Evolutionary conservation across 1,284 basidiomycete genomes (phyloP).

Genomic region (Wolfiporia cocos): DNA sequence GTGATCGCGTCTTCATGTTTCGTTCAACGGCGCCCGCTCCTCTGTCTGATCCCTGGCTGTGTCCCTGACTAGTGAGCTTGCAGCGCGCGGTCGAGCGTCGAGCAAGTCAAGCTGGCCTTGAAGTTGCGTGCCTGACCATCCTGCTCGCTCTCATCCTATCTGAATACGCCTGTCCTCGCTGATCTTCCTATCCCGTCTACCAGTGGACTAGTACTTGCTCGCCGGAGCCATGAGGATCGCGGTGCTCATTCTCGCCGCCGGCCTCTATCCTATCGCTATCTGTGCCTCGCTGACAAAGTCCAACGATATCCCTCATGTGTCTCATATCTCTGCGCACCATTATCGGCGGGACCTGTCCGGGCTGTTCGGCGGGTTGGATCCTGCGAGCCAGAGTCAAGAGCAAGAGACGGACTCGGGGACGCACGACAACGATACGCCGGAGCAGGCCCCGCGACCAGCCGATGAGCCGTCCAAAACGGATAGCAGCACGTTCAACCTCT

Average conservation of each 20-base stretch:
- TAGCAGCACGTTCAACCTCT: constrained; percentile 1
- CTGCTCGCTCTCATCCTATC: too few species aligned
- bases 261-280: neutral
- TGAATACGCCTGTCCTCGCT: too few species aligned
- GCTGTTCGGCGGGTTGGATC: constrained; percentile 2
- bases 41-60: too few species aligned
- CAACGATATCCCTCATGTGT: neutral
- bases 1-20: too few species aligned
- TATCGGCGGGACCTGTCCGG: constrained; percentile 1
- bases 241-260: neutral
- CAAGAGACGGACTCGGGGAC: neutral
- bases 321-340: neutral
- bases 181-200: neutral
- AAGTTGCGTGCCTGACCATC: too few species aligned
- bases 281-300: neutral
- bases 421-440: neutral
- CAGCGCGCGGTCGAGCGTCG: too few species aligned
- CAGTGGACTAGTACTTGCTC: neutral
- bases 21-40: too few species aligned
- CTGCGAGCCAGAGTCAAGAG: neutral
- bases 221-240: constrained; percentile 1
- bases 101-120: too few species aligned
- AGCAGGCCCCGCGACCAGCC: neutral
- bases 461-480: constrained; percentile 1
- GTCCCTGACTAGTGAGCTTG: too few species aligned